Conservation (phyloP, 1,284 basidiomycete genomes). For the Leccinum laetum region DNA sequence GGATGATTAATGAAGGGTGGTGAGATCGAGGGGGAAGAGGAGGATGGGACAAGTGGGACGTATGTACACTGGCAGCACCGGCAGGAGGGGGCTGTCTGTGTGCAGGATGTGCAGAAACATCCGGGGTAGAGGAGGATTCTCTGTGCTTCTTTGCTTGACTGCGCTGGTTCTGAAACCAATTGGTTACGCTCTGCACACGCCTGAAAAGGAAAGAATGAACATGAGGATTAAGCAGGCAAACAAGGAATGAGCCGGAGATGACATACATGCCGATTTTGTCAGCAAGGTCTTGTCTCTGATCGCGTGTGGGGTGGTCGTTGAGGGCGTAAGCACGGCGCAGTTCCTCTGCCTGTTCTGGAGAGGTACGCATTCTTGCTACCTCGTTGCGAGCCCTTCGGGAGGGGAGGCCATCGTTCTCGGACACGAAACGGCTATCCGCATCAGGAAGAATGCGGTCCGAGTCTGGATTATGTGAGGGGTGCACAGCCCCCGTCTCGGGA, state of each 20-base stretch:
- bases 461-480: conserved; percentile 30
- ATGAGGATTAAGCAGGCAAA: conserved; percentile 18
- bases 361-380: conserved; percentile 53
- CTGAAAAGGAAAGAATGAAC: conserved; percentile 35
- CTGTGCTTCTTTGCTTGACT: conserved; percentile 66
- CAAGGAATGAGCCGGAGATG: conserved; percentile 8
- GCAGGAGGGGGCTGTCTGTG: conserved; percentile 20
- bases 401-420: conserved; percentile 34
- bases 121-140: conserved; percentile 38
- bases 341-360: conserved; percentile 62
- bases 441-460: conserved; percentile 29
- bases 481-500: conserved; percentile 28
- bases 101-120: conserved; percentile 20
- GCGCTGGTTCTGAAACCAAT: conserved; percentile 84
- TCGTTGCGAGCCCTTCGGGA: conserved; percentile 33
- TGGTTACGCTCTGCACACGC: conserved; percentile 75
- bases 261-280: conserved; percentile 73
- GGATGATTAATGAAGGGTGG: conserved; percentile 34
- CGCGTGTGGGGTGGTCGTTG: conserved; percentile 64
- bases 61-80: conserved; percentile 4
- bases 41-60: conserved; percentile 20
- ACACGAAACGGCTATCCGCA: conserved; percentile 36
- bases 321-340: conserved; percentile 60
- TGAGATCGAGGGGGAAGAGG: conserved; percentile 46
- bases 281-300: conserved; percentile 63